Evolutionary conservation across 495 filamentous ascomycete species (phyloP).

Genomic region (Bacidia rubella): DNA sequence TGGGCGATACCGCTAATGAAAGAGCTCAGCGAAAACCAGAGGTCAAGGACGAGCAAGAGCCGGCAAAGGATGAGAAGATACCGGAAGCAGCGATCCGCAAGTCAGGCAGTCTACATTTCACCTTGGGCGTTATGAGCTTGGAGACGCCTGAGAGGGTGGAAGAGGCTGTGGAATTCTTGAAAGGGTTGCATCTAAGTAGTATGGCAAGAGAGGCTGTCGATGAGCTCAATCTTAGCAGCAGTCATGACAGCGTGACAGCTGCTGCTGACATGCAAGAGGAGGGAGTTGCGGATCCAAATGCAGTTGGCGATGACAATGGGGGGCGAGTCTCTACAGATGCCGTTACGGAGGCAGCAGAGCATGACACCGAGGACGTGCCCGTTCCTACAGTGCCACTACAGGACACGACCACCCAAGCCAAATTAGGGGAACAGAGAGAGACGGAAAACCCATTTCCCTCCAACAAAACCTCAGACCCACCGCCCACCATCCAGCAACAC

Average conservation of each 20-base stretch:
- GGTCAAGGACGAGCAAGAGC: not conserved
- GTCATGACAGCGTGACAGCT: not conserved
- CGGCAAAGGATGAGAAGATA: conserved; percentile 9
- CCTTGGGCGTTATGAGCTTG: conserved; percentile 78
- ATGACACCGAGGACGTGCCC: too few relatives aligned
- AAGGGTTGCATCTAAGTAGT: conserved; percentile 34
- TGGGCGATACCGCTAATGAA: not conserved
- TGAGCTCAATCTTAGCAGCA: not conserved
- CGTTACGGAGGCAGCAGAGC: too few relatives aligned
- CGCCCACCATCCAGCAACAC: not conserved
- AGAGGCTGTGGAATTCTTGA: conserved; percentile 43
- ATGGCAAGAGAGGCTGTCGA: conserved; percentile 28
- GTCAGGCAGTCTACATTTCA: conserved; percentile 69
- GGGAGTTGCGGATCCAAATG: not conserved
- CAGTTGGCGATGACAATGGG: not conserved
- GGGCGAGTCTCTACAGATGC: not conserved
- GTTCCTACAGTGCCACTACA: too few relatives aligned
- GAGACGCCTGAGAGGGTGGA: conserved; percentile 39
- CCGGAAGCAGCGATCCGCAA: conserved; percentile 58
- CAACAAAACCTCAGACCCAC: too few relatives aligned
- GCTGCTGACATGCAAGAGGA: not conserved
- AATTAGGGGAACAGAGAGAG: too few relatives aligned
- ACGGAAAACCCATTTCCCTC: too few relatives aligned
- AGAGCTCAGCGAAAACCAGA: not conserved
- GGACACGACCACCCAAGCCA: too few relatives aligned